Percentiles rank a stretch among this genome's conserved stretches.
Evolutionary conservation across 2,329 filamentous ascomycete species (phyloP).

Genomic region (Colletotrichum siamense): DNA sequence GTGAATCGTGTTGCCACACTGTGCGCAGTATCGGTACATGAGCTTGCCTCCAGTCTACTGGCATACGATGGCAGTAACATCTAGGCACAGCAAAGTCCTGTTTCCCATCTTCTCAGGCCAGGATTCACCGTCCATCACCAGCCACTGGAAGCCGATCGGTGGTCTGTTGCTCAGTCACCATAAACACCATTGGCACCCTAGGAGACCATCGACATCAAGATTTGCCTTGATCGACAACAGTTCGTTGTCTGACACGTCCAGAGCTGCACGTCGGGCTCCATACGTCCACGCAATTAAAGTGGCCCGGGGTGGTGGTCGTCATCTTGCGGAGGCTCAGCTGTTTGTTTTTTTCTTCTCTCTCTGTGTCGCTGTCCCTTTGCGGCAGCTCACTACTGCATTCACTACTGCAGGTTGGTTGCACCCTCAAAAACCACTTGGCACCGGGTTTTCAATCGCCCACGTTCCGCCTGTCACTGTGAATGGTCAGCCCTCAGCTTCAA

Average conservation of each 20-base stretch:
- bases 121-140: background rate
- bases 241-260: constrained; percentile 11
- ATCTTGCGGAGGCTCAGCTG: constrained; percentile 20
- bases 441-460: constrained; percentile 5
- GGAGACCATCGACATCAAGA: background rate
- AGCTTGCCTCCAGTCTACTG: background rate
- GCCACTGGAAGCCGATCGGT: background rate
- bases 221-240: constrained; percentile 12
- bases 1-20: background rate
- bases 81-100: background rate
- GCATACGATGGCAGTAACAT: background rate
- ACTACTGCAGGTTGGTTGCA: background rate
- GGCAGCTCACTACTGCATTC: background rate
- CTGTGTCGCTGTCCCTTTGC: background rate
- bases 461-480: background rate
- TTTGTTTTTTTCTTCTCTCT: background rate
- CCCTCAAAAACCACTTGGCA: background rate
- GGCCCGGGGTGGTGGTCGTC: constrained; percentile 11
- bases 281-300: constrained; percentile 17
- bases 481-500: background rate
- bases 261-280: constrained; percentile 7
- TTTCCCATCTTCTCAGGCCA: background rate
- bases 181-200: background rate
- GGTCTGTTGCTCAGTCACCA: constrained; percentile 1
- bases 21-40: background rate